These are phyloP conservation scores for Diplosphaera chodatii DNA, from an alignment of 139 green algal genomes.

Conservation along the genomic window DNA sequence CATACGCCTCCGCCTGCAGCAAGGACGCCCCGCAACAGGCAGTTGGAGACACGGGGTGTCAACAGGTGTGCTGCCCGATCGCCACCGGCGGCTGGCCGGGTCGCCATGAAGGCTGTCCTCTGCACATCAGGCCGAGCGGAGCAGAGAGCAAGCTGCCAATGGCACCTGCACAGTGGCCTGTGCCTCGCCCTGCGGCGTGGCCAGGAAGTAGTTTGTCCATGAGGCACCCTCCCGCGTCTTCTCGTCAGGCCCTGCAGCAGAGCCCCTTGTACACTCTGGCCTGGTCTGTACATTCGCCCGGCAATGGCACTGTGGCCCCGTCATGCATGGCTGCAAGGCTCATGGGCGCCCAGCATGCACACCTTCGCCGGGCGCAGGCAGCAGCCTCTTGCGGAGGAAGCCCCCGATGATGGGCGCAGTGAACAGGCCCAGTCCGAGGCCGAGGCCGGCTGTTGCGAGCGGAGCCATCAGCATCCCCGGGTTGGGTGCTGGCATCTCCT, in stretches of 20 bases:
- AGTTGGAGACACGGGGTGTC: too few species aligned
- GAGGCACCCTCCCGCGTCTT: not conserved
- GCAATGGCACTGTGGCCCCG: too few species aligned
- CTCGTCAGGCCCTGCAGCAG: not conserved
- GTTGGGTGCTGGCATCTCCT: not conserved
- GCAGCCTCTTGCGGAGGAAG: conserved; percentile 23
- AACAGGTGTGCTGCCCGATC: too few species aligned
- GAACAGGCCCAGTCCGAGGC: not conserved
- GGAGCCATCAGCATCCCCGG: not conserved
- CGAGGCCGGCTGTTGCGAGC: not conserved
- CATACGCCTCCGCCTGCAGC: conserved; percentile 3
- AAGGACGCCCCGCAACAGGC: too few species aligned
- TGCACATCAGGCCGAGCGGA: too few species aligned
- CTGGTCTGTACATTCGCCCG: not conserved
- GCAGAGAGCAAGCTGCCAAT: too few species aligned
- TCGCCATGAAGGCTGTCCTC: too few species aligned
- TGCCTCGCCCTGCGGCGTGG: not conserved
- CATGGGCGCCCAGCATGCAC: too few species aligned
- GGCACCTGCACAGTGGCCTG: not conserved
- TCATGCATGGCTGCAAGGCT: too few species aligned
- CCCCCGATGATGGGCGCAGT: not conserved
- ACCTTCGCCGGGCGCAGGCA: conserved; percentile 15
- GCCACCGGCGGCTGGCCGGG: too few species aligned
- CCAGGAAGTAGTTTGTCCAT: not conserved
- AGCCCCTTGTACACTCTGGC: not conserved